Evolutionary conservation across 2,329 filamentous ascomycete species (phyloP).

Genomic region (Xylariales sp.): DNA sequence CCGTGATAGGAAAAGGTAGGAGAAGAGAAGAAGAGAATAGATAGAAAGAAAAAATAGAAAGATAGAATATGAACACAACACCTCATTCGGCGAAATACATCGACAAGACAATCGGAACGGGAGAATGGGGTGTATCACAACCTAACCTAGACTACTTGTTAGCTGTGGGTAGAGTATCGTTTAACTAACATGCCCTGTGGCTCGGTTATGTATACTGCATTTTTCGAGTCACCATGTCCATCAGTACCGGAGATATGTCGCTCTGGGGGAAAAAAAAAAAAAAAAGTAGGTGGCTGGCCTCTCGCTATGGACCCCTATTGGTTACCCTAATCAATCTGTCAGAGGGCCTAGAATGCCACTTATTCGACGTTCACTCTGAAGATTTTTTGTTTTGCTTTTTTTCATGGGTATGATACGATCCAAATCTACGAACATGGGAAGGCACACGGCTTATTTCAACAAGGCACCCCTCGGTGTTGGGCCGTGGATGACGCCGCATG

Average conservation of each 20-base stretch:
- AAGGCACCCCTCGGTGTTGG: not conserved
- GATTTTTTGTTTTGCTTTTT: constrained; percentile 11
- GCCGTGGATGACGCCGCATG: not conserved
- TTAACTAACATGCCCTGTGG: constrained; percentile 22
- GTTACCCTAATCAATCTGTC: constrained; percentile 8
- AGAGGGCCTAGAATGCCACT: constrained; percentile 23
- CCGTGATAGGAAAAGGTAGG: constrained; percentile 14
- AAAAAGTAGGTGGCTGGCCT: constrained; percentile 14
- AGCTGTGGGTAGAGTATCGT: constrained; percentile 18
- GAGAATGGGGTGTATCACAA: constrained; percentile 17
- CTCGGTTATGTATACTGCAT: constrained; percentile 31
- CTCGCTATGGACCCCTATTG: constrained; percentile 27
- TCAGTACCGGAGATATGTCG: constrained; percentile 29
- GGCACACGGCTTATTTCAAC: constrained; percentile 6
- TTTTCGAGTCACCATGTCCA: constrained; percentile 15
- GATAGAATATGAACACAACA: not conserved
- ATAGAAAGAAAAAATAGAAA: not conserved
- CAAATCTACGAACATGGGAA: constrained; percentile 19
- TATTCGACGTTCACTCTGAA: constrained; percentile 14
- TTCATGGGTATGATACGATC: constrained; percentile 26
- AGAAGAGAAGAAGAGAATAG: not conserved
- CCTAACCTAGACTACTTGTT: constrained; percentile 3
- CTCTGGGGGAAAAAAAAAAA: not conserved
- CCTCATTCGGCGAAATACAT: constrained; percentile 11
- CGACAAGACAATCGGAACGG: constrained; percentile 2